Percentiles rank a stretch among this genome's conserved stretches.
Conservation (phyloP, 495 filamentous ascomycete genomes). For the Daldinia loculata region DNA sequence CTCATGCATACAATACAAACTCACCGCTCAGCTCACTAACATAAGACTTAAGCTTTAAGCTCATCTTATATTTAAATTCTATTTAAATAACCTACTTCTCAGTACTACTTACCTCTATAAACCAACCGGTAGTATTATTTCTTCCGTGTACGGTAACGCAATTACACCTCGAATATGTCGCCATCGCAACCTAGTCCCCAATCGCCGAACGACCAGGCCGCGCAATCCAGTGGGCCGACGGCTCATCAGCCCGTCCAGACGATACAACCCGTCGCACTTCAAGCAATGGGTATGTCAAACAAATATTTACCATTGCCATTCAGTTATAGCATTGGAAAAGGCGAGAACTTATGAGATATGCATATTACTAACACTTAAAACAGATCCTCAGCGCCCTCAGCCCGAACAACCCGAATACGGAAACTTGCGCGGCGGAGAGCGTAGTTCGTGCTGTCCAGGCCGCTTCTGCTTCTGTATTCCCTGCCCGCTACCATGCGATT, state of each 20-base stretch:
- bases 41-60: not conserved
- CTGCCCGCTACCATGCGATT: constrained; percentile 55
- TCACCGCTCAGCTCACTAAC: constrained; percentile 14
- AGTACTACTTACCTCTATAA: not conserved
- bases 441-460: constrained; percentile 49
- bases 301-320: not conserved
- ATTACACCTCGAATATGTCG: constrained; percentile 22
- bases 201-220: constrained; percentile 13
- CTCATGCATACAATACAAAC: not conserved
- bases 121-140: not conserved
- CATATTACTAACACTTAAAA: constrained; percentile 10
- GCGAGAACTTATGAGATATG: not conserved
- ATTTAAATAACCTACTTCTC: not conserved
- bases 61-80: constrained; percentile 1
- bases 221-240: constrained; percentile 11
- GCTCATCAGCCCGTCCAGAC: constrained; percentile 36
- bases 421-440: constrained; percentile 51
- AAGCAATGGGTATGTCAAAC: constrained; percentile 48
- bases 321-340: not conserved
- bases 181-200: constrained; percentile 14
- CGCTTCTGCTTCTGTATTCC: constrained; percentile 58
- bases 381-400: constrained; percentile 52
- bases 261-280: constrained; percentile 44
- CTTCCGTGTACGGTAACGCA: not conserved
- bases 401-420: constrained; percentile 44